Evolutionary conservation across 2,329 filamentous ascomycete genomes (phyloP), one percentile per base, ranked within the genome.

Genomic region (Alternaria postmessia): DNA sequence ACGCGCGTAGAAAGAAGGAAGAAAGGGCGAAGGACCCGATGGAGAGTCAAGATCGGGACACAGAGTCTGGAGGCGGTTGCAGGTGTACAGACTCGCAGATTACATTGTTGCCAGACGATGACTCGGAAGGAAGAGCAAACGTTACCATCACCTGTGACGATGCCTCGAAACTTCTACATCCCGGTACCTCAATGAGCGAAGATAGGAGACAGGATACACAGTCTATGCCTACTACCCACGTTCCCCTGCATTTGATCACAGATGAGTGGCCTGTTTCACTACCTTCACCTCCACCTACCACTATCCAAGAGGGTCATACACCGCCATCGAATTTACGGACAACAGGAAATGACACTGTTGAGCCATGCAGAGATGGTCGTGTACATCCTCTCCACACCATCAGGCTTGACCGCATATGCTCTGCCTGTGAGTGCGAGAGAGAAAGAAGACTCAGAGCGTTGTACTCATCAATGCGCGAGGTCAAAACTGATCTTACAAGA

Each of bases 381-480:
- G n/a, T 57, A 28, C 44, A 57, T 16, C 47, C 54, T 24, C 24
- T 57, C 22, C 54, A 57, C 26, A 53, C 47, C 30, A 18, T 57
- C n/a, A 44, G 41, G 28, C 22, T 57, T 20, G 39, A 57, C 24
- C 30, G 24, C 9, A 18, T 46, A 16, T 57, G 54, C 11, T n/a
- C 39, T 16, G 11, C 24, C 18, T 69, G 66, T 42, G 47, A 54
- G 18, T 7, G 38, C 14, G 54, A 53, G 7, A 61, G 53, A 41
- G 54, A 62, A n/a, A 26, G 60, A 30, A 54, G 62, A 20, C 24
- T 64, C n/a, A 18, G 34, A 3, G 30, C 20, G 11, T 20, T 64
- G 3, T 54, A 41, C 14, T 36, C 30, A 8, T 43, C 39, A 5
- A 52, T 38, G n/a, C 18, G 11, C 1, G 32, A 38, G 7, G 32